Evolutionary conservation across 352 stramenopile species (phyloP).

Genomic region (Pythium aristosporum): DNA sequence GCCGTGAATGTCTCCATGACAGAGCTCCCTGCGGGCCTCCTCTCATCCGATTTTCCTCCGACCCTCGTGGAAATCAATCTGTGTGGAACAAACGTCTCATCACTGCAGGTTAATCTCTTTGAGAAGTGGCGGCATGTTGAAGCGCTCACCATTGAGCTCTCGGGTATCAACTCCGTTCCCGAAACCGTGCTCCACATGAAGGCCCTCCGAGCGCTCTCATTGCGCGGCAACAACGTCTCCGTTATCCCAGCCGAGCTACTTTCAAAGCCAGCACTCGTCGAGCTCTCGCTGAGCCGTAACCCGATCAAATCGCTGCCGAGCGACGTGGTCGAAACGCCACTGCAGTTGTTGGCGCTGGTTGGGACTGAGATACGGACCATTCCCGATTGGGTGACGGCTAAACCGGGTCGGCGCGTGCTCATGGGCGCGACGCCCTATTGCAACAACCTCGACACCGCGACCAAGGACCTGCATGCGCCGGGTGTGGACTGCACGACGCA

Average conservation of each 20-base stretch:
- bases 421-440: conserved; percentile 20
- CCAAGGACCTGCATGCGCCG: not conserved
- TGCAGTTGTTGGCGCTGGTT: conserved; percentile 7
- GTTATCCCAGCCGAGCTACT: conserved; percentile 5
- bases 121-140: conserved; percentile 10
- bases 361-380: conserved; percentile 10
- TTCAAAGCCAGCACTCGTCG: not conserved
- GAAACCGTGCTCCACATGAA: conserved; percentile 2
- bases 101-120: conserved; percentile 12
- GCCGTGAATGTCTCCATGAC: conserved; percentile 21
- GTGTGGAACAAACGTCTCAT: conserved; percentile 5
- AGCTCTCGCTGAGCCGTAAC: conserved; percentile 12
- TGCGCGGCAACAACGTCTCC: conserved; percentile 17
- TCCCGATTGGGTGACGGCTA: conserved; percentile 1
- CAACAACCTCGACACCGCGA: conserved; percentile 2
- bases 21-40: conserved; percentile 11
- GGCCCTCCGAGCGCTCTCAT: conserved; percentile 8
- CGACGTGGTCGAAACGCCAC: not conserved
- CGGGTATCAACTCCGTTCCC: conserved; percentile 4
- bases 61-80: conserved; percentile 9
- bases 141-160: conserved; percentile 11
- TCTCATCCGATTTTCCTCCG: conserved; percentile 11
- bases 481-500: conserved; percentile 10
- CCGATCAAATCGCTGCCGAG: conserved; percentile 4
- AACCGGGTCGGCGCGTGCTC: not conserved